Base-by-base conservation (phyloP, 116 monocot genomes). In the Papilionanthe hybrid region DNA sequence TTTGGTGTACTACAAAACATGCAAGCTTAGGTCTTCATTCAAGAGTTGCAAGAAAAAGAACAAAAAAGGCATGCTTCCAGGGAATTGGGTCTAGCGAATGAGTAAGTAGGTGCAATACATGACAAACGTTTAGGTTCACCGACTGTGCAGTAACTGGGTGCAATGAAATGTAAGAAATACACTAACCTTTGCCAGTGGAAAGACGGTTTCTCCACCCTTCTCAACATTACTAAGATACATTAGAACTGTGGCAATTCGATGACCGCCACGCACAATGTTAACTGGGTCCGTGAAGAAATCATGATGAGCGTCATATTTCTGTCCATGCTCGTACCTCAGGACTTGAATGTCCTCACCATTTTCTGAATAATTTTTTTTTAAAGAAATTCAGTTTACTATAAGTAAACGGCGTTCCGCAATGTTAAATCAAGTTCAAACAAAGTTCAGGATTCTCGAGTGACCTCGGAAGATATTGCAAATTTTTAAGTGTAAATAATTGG, bases 271-370 rank as follows among this genome's bases (percentile, higher is more conserved):
- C 6, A 85, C 81, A 72, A 95, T 87, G 76, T 95, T 98, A 18
- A 90, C 93, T 72, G 84, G 85, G 83, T 98, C 95, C 11, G 84
- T 57, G 81, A 98, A 98, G 82, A 93, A 98, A 87, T 98, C 98
- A 81, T 86, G 89, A 81, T 98, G 98, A 5, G 93, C 87, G 83
- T 93, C 93, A 81, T 98, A 98, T 81, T 94, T 94, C 55, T 98
- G 93, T 30, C 98, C 98, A 79, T 81, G 86, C 76, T 94, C 91
- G 60, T 98, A 98, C 79, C 90, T 86, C 66, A 98, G 77, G 30
- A 98, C 91, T 86, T 98, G 98, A 13, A 94, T 93, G 77, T 94
- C 94, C 80, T 98, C 98, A 30, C 98, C 98, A 83, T 98, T 98
- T 80, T 98, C 98, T 98, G 75, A 73, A 84, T 41, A 76, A 32